Base-by-base conservation (phyloP, 129 eudicot species). In the Flaveria robusta region DNA sequence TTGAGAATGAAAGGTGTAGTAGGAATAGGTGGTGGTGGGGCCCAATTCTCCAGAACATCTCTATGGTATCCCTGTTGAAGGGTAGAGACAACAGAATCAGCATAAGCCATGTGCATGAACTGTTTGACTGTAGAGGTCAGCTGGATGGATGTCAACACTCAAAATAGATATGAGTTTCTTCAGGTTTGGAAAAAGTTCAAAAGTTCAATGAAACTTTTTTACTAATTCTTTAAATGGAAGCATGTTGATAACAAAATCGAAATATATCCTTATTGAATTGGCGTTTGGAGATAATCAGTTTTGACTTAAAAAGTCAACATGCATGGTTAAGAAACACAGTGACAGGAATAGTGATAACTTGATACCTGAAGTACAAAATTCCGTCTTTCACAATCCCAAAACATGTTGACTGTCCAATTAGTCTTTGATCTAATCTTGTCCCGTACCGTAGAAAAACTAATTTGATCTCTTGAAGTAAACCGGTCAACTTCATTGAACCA, bases 401-500 rank as follows among this genome's bases (percentile, higher is more conserved):
- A 93, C 98, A 93, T 93, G 86, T 87, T 90, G 15, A 90, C 79
- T 6, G 90, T 90, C 92, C 91, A 93, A 74, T 93, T 90, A 10
- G 90, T 87, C 86, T 85, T 86, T 23, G 90, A 79, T 55, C 42
- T 46, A 66, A 93, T 90, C 75, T 88, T 93, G 85, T 93, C 96
- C 67, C 98, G 85, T 6, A 93, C 98, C 2, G 88, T 93, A 31
- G 98, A 85, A 80, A 90, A 93, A 75, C 98, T 90, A 72, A 93
- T 79, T 74, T 93, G 98, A 81, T 93, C 98, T 72, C 98, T 81
- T 37, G 96, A 82, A 34, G 98, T 93, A 68, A 93, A 93, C 15
- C 98, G 91, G 68, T 93, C 98, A 71, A 93, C 98, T 84, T 93
- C 98, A 74, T 93, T 85, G 80, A 90, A 93, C 96, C 98, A 93